A percentile compares a stretch with the other conserved stretches of the same genome.
These are phyloP conservation scores for Lentinula guzmanii DNA, from an alignment of 768 basidiomycete genomes.

Conservation along the genomic window DNA sequence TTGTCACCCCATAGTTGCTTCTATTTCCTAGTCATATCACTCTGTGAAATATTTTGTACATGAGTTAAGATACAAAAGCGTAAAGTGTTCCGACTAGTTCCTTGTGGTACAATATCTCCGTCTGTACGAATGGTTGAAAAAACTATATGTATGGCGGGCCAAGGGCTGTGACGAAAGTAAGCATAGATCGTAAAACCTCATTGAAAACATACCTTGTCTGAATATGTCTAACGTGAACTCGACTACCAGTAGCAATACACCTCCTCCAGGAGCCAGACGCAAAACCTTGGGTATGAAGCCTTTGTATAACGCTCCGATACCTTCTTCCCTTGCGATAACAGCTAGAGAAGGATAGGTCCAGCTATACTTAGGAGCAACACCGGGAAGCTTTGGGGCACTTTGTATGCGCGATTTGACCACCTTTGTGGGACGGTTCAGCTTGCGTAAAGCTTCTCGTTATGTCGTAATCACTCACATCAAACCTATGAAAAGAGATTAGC, in stretches of 20 bases:
- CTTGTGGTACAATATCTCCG: background rate
- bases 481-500: slow-evolving; percentile 20
- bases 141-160: slow-evolving; percentile 48
- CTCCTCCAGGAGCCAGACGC: slow-evolving; percentile 92
- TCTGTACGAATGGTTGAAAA: background rate
- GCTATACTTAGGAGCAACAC: slow-evolving; percentile 81
- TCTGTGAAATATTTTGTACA: background rate
- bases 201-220: slow-evolving; percentile 48
- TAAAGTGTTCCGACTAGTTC: background rate
- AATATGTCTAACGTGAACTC: slow-evolving; percentile 79
- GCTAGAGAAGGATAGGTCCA: slow-evolving; percentile 91
- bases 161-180: slow-evolving; percentile 26
- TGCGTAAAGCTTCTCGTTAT: background rate
- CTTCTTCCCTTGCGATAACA: slow-evolving; percentile 84
- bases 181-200: background rate
- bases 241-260: slow-evolving; percentile 90
- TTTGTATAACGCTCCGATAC: slow-evolving; percentile 81
- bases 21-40: too few relatives aligned
- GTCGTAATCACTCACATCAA: slow-evolving; percentile 35
- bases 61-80: background rate
- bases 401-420: slow-evolving; percentile 98
- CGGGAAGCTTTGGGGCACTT: slow-evolving; percentile 56
- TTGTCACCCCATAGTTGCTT: too few relatives aligned
- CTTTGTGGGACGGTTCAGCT: slow-evolving; percentile 27
- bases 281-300: slow-evolving; percentile 96